Percentiles rank a stretch among this genome's conserved stretches.
Conservation (phyloP, 768 basidiomycete species). For the Scleroderma citrinum region DNA sequence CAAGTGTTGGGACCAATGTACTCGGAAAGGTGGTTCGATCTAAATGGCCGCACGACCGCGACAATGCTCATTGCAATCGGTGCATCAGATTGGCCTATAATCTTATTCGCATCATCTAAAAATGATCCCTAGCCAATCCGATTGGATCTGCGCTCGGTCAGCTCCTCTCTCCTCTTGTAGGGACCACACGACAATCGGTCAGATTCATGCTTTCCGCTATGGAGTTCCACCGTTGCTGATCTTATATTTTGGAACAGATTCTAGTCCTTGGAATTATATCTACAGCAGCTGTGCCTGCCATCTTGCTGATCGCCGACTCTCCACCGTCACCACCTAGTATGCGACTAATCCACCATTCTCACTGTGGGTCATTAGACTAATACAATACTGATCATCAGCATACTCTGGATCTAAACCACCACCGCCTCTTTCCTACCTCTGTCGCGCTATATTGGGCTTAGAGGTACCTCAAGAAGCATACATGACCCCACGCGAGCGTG, state of each 20-base stretch:
- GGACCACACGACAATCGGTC: slow-evolving; percentile 53
- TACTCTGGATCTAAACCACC: slow-evolving; percentile 62
- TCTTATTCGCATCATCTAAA: not conserved
- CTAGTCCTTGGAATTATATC: slow-evolving; percentile 67
- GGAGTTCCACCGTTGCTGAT: not conserved
- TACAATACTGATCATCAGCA: slow-evolving; percentile 33
- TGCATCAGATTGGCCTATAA: slow-evolving; percentile 8
- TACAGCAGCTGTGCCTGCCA: slow-evolving; percentile 52
- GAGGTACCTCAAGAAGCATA: slow-evolving; percentile 35
- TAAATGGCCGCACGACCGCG: slow-evolving; percentile 65
- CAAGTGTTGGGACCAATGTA: slow-evolving; percentile 70
- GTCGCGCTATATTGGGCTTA: slow-evolving; percentile 47
- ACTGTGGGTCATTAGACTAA: no score
- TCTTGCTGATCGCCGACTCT: slow-evolving; percentile 50
- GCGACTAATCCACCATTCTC: not conserved
- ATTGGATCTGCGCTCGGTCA: slow-evolving; percentile 73
- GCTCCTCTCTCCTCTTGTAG: slow-evolving; percentile 60
- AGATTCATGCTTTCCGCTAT: slow-evolving; percentile 14
- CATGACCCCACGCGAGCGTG: slow-evolving; percentile 61
- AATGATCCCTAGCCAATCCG: slow-evolving; percentile 51
- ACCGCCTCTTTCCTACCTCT: slow-evolving; percentile 47
- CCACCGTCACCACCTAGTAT: slow-evolving; percentile 80
- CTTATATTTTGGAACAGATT: slow-evolving; percentile 38
- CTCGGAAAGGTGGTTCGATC: slow-evolving; percentile 73
- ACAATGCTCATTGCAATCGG: slow-evolving; percentile 50